Evolutionary conservation across 768 basidiomycete species (phyloP).

Genomic region (Lactarius quietus): DNA sequence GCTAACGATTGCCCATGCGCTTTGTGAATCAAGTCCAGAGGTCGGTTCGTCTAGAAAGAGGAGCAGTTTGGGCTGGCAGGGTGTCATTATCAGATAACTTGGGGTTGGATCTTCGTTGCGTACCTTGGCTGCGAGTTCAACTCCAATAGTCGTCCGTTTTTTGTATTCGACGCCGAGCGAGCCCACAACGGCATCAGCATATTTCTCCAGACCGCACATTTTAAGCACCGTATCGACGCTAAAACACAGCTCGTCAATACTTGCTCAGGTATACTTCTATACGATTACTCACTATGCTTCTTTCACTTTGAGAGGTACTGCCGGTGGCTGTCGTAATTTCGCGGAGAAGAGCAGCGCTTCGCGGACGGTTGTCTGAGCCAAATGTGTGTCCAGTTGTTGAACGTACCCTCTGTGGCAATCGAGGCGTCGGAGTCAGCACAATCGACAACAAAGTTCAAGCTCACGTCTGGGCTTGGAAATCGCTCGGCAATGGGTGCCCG

Average conservation of each 20-base stretch:
- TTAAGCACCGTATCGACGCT: constrained; percentile 76
- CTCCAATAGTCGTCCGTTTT: constrained; percentile 88
- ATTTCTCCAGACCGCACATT: constrained; percentile 77
- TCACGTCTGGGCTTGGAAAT: constrained; percentile 55
- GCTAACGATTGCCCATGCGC: constrained; percentile 78
- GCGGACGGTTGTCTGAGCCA: constrained; percentile 76
- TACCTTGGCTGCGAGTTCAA: constrained; percentile 60
- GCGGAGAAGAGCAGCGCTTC: constrained; percentile 86
- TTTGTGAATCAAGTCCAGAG: constrained; percentile 56
- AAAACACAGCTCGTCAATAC: neutral
- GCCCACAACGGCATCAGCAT: constrained; percentile 78
- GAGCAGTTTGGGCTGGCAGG: constrained; percentile 73
- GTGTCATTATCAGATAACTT: neutral
- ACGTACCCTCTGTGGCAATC: constrained; percentile 11
- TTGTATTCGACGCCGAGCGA: constrained; percentile 65
- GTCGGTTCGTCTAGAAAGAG: constrained; percentile 62
- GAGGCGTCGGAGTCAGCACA: constrained; percentile 26
- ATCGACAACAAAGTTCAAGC: constrained; percentile 48
- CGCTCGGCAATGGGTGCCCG: constrained; percentile 54
- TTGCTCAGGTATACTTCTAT: neutral
- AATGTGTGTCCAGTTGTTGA: constrained; percentile 83
- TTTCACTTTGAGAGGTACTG: constrained; percentile 67
- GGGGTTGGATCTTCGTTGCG: neutral
- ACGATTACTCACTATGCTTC: constrained; percentile 45
- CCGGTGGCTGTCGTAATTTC: constrained; percentile 72